phyloP scores from a whole-genome alignment of 2,329 filamentous ascomycete species.

The Botrytis fragariae region DNA sequence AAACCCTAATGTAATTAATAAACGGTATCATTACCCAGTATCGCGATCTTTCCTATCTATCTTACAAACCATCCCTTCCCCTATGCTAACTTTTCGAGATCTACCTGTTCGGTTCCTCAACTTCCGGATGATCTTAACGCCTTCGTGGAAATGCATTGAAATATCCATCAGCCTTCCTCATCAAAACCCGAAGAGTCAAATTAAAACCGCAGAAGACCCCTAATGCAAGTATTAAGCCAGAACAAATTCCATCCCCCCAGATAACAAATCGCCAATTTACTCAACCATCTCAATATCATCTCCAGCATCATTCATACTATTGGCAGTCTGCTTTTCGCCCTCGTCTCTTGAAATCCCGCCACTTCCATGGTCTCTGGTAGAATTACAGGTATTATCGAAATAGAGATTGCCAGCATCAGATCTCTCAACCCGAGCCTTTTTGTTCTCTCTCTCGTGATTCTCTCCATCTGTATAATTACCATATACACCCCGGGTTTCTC shows the following conservation, averaged over 20 bases:
- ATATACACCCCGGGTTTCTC: not conserved
- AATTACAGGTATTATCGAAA: too few relatives aligned
- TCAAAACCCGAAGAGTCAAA: not conserved
- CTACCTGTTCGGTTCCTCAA: not conserved
- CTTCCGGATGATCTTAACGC: rapidly evolving
- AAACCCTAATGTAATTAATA: not conserved
- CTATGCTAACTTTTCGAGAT: not conserved
- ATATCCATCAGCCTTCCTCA: not conserved
- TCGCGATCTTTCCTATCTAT: not conserved
- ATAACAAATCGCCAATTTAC: not conserved
- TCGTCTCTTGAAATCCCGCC: not conserved
- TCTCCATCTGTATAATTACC: not conserved
- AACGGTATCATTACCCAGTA: not conserved
- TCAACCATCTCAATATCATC: not conserved
- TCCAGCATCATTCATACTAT: not conserved
- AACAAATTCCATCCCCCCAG: too few relatives aligned
- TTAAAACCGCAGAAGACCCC: not conserved
- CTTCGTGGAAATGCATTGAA: not conserved
- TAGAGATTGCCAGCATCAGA: rapidly evolving
- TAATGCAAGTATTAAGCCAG: too few relatives aligned
- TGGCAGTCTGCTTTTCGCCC: rapidly evolving
- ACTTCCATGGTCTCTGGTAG: not conserved
- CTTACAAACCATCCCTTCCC: rapidly evolving
- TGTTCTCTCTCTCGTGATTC: not conserved
- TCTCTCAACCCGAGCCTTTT: not conserved